Conservation (phyloP, 2,329 filamentous ascomycete species). For the Nigrograna mackinnonii region DNA sequence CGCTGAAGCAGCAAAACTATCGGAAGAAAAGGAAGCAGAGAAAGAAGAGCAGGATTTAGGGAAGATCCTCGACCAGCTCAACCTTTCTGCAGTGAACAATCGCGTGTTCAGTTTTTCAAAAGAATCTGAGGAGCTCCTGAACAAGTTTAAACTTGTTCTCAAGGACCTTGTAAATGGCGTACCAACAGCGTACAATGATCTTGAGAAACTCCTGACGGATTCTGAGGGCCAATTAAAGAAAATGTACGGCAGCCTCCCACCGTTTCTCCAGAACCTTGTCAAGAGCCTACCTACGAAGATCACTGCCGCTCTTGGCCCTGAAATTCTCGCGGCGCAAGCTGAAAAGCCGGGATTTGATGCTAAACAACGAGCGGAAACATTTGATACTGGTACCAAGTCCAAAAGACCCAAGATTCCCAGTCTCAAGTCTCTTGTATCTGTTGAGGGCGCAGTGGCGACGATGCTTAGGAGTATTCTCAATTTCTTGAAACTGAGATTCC, state of each 20-base stretch:
- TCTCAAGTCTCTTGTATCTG: constrained; percentile 78
- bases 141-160: constrained; percentile 85
- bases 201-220: constrained; percentile 69
- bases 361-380: constrained; percentile 46
- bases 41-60: constrained; percentile 74
- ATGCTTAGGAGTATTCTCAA: constrained; percentile 91
- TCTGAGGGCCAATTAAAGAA: constrained; percentile 67
- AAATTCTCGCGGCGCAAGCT: constrained; percentile 77
- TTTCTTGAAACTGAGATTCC: constrained; percentile 84
- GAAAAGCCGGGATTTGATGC: constrained; percentile 62
- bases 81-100: constrained; percentile 83
- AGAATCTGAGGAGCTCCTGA: constrained; percentile 80
- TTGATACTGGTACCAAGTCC: constrained; percentile 15
- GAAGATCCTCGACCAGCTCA: constrained; percentile 79
- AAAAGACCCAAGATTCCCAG: constrained; percentile 69
- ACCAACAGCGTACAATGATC: constrained; percentile 89
- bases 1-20: constrained; percentile 33
- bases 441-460: constrained; percentile 81
- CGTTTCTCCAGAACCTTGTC: constrained; percentile 82
- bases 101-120: constrained; percentile 81
- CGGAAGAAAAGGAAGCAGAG: constrained; percentile 43
- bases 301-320: constrained; percentile 74
- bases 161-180: constrained; percentile 92
- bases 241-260: constrained; percentile 70
- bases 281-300: constrained; percentile 82